phyloP scores from a whole-genome alignment of 805 yeast species.

The Candida sakaeoensis region DNA sequence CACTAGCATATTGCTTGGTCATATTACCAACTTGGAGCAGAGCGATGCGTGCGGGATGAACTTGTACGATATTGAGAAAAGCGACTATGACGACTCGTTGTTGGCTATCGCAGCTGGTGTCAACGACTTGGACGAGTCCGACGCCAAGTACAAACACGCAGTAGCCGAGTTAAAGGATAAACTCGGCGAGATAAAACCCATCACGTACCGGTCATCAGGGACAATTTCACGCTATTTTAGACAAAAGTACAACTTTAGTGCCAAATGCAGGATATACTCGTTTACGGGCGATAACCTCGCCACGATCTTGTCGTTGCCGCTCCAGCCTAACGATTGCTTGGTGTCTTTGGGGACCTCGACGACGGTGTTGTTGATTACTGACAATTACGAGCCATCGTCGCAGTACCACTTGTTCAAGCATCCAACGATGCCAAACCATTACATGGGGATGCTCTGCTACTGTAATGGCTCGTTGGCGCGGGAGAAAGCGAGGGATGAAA shows the following conservation, averaged over 20 bases:
- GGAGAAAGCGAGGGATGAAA: conserved; percentile 63
- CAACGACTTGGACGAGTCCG: conserved; percentile 29
- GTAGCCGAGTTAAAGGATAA: conserved; percentile 43
- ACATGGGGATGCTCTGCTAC: conserved; percentile 95
- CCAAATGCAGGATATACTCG: conserved; percentile 59
- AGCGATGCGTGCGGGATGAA: conserved; percentile 96
- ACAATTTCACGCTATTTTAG: conserved; percentile 57
- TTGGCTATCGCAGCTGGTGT: conserved; percentile 53
- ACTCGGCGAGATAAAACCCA: conserved; percentile 51
- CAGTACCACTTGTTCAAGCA: conserved; percentile 84
- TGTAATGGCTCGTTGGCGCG: conserved; percentile 89
- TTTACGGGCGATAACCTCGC: conserved; percentile 93
- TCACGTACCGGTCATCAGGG: conserved; percentile 50
- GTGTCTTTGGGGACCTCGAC: conserved; percentile 91
- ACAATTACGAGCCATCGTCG: conserved; percentile 70
- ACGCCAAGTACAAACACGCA: conserved; percentile 19
- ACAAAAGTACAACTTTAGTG: conserved; percentile 57
- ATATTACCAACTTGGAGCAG: conserved; percentile 63
- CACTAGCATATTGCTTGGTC: conserved; percentile 66
- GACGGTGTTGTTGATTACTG: conserved; percentile 77
- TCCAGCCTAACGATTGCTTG: conserved; percentile 70
- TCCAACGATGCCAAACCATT: conserved; percentile 71
- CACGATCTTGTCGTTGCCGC: conserved; percentile 78
- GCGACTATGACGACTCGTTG: conserved; percentile 54
- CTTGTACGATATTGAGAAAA: conserved; percentile 63